Evolutionary conservation across 345 rosid genomes (phyloP).

Genomic region (Lepidium sativum): DNA sequence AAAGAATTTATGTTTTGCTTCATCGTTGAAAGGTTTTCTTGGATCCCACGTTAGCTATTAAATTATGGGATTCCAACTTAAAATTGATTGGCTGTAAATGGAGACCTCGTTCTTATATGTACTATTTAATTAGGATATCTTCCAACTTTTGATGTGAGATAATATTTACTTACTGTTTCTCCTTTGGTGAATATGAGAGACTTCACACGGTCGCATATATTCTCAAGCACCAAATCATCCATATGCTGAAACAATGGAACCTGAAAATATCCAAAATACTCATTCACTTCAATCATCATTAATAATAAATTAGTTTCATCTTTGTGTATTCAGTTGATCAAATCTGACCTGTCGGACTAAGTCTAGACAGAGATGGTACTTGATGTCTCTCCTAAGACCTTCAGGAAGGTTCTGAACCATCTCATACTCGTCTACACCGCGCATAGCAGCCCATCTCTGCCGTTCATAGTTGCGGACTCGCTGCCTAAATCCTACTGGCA

Average conservation of each 20-base stretch:
- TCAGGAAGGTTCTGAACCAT: slow-evolving; percentile 86
- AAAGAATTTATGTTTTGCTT: background rate
- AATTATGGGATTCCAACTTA: no score
- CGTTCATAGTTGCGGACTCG: slow-evolving; percentile 89
- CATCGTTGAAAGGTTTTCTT: background rate
- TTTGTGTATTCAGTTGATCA: background rate
- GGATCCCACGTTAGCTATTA: background rate
- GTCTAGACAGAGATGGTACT: slow-evolving; percentile 89
- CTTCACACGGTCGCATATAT: slow-evolving; percentile 89
- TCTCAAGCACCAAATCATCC: slow-evolving; percentile 92
- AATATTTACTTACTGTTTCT: slow-evolving; percentile 85
- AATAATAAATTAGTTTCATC: background rate
- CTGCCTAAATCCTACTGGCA: slow-evolving; percentile 78
- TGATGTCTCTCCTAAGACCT: slow-evolving; percentile 92
- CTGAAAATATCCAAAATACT: slow-evolving; percentile 29
- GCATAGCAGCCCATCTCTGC: slow-evolving; percentile 96
- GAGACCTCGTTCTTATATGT: no score
- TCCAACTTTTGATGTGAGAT: no score
- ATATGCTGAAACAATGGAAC: slow-evolving; percentile 91
- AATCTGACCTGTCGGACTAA: slow-evolving; percentile 72
- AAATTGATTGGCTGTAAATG: no score
- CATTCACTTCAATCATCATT: background rate
- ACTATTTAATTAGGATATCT: no score
- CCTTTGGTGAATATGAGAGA: slow-evolving; percentile 93
- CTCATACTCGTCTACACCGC: slow-evolving; percentile 85